A percentile compares a stretch with the other conserved stretches of the same genome.
These are phyloP conservation scores for Talaromyces sp. DNA, from an alignment of 2,329 filamentous ascomycete genomes.

Conservation along the genomic window DNA sequence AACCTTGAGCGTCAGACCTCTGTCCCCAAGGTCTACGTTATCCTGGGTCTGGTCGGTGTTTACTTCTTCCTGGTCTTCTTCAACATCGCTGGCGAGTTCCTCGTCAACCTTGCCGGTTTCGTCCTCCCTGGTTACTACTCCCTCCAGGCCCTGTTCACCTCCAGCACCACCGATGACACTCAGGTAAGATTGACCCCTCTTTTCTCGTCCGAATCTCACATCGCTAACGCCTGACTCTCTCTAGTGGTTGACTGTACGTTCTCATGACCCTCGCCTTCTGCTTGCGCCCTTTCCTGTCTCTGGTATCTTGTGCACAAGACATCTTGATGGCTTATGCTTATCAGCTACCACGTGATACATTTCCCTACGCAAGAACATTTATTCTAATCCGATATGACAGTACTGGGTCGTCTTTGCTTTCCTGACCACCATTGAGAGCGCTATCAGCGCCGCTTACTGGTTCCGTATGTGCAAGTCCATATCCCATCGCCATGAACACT, in stretches of 20 bases:
- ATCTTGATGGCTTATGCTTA: slow-evolving; percentile 13
- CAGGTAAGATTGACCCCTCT: slow-evolving; percentile 51
- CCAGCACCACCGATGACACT: slow-evolving; percentile 64
- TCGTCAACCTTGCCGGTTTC: slow-evolving; percentile 69
- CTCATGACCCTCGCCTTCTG: slow-evolving; percentile 18
- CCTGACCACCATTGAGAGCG: slow-evolving; percentile 67
- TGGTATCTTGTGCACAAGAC: slow-evolving; percentile 10
- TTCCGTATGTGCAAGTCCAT: slow-evolving; percentile 55
- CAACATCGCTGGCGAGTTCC: slow-evolving; percentile 70
- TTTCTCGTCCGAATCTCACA: not conserved
- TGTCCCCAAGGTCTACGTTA: slow-evolving; percentile 68
- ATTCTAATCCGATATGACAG: slow-evolving; percentile 39
- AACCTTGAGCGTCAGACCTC: slow-evolving; percentile 70
- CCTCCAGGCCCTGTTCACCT: slow-evolving; percentile 64
- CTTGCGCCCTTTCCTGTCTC: slow-evolving; percentile 7
- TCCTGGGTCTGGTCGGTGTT: slow-evolving; percentile 65
- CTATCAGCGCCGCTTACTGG: slow-evolving; percentile 69
- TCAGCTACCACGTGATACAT: slow-evolving; percentile 30
- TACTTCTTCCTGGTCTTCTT: slow-evolving; percentile 74
- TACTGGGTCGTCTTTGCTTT: slow-evolving; percentile 71
- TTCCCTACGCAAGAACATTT: slow-evolving; percentile 1
- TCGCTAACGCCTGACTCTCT: slow-evolving; percentile 23
- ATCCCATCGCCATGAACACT: not conserved
- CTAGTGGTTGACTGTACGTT: slow-evolving; percentile 63
- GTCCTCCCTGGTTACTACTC: slow-evolving; percentile 69